Evolutionary conservation across 257 asterid genomes (phyloP).

Genomic region (Solanum raphanifolium): DNA sequence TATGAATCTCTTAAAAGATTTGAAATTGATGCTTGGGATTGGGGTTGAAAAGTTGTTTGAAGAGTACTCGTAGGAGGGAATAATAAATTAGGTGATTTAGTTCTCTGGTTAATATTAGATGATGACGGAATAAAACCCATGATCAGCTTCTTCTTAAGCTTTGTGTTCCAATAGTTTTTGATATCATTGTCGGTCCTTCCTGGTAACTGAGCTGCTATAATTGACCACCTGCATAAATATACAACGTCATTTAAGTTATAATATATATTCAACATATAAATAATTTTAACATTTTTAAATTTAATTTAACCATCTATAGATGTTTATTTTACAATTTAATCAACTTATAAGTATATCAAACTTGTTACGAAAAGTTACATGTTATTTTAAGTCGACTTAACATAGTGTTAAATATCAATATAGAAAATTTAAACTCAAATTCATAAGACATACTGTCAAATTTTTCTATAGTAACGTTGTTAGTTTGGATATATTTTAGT

Average conservation of each 20-base stretch:
- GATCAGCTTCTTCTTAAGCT: conserved; percentile 13
- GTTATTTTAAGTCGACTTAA: not conserved
- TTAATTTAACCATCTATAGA: not conserved
- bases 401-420: too few relatives aligned
- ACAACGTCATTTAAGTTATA: not conserved
- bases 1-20: not conserved
- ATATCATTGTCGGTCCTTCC: conserved; percentile 17
- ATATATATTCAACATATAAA: not conserved
- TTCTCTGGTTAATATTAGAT: not conserved
- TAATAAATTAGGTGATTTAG: not conserved
- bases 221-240: conserved; percentile 9
- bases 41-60: not conserved
- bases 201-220: conserved; percentile 15
- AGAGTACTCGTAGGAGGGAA: not conserved
- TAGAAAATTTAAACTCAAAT: not conserved
- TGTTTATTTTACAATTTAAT: not conserved
- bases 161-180: conserved; percentile 19
- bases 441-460: not conserved
- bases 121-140: not conserved
- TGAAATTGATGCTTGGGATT: not conserved
- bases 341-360: not conserved
- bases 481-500: not conserved
- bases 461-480: not conserved
- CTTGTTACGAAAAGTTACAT: not conserved
- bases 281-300: not conserved